These are phyloP conservation scores for Polytrichum formosum DNA, from an alignment of 225 moss, liverwort and hornwort species.

Conservation along the genomic window DNA sequence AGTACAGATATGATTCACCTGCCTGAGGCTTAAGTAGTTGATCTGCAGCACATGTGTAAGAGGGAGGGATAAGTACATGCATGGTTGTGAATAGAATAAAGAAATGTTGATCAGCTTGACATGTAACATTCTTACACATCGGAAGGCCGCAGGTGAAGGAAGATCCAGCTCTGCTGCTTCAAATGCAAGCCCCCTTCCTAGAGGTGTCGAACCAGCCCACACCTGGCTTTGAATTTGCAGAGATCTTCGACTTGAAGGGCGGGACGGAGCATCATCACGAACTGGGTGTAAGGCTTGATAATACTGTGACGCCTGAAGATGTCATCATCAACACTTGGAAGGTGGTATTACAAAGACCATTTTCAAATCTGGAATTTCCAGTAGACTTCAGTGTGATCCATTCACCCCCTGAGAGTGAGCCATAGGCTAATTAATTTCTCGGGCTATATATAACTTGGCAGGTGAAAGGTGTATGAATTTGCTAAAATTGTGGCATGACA, in stretches of 20 bases:
- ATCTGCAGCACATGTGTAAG: no score
- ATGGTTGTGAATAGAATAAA: no score
- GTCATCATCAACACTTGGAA: not conserved
- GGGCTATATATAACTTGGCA: no score
- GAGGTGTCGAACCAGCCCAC: slow-evolving; percentile 22
- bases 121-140: not conserved
- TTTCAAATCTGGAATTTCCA: no score
- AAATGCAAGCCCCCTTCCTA: slow-evolving; percentile 44
- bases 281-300: not conserved
- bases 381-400: no score
- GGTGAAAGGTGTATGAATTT: not conserved
- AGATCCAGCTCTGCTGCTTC: slow-evolving; percentile 40
- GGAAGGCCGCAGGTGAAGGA: slow-evolving; percentile 36
- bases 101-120: no score
- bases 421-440: no score
- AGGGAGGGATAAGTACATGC: no score
- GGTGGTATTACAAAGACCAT: not conserved
- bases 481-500: slow-evolving; percentile 26
- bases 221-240: slow-evolving; percentile 1
- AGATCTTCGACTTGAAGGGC: not conserved
- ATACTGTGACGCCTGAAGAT: not conserved
- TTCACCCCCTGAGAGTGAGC: no score
- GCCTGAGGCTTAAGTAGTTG: no score
- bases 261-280: not conserved
- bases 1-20: no score